A percentile compares a stretch with the other conserved stretches of the same genome.
Conservation (phyloP, 2,329 filamentous ascomycete species). For the Zymoseptoria brevis region DNA sequence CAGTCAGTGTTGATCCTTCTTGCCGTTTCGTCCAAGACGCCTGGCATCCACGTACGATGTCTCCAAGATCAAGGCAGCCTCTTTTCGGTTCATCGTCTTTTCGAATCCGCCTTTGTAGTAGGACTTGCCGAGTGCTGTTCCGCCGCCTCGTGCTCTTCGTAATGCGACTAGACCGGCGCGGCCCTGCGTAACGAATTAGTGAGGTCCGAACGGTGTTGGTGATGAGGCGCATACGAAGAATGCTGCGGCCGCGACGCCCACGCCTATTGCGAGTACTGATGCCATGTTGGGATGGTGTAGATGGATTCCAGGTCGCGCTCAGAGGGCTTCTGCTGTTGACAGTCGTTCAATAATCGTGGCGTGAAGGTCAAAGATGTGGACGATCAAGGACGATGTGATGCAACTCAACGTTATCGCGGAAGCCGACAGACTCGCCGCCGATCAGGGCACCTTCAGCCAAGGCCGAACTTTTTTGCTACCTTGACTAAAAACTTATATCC, state of each 20-base stretch:
- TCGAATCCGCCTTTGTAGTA: constrained; percentile 99
- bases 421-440: not conserved
- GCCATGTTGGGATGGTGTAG: constrained; percentile 41
- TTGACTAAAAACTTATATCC: not conserved
- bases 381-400: not conserved
- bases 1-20: constrained; percentile 5
- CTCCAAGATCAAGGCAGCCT: constrained; percentile 83
- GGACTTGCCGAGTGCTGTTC: constrained; percentile 72
- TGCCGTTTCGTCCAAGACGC: too few relatives aligned
- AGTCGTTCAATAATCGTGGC: not conserved
- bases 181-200: constrained; percentile 52
- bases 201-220: not conserved
- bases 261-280: constrained; percentile 51
- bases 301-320: not conserved
- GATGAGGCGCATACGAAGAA: constrained; percentile 47
- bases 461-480: not conserved
- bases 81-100: constrained; percentile 82
- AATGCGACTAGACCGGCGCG: constrained; percentile 86
- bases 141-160: constrained; percentile 68
- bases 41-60: constrained; percentile 71
- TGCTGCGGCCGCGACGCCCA: constrained; percentile 56
- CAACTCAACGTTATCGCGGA: not conserved
- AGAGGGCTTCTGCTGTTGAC: not conserved
- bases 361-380: not conserved
- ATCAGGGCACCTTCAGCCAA: too few relatives aligned